Evolutionary conservation across 305 asterid genomes (phyloP), one percentile per base, ranked within the genome.

Genomic region (Andrographis paniculata): DNA sequence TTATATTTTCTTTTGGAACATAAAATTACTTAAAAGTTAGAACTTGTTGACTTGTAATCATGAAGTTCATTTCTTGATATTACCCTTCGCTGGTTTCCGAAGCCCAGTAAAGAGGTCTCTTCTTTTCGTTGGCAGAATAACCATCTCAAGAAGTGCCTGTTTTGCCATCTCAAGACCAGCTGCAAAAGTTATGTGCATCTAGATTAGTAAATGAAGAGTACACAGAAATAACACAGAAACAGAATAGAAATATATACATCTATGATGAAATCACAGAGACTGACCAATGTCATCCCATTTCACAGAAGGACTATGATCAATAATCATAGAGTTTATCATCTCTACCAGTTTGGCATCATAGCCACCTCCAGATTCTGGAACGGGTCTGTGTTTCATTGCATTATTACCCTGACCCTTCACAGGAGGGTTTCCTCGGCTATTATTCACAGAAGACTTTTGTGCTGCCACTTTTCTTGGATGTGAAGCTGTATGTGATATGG

Each of bases 161-260:
- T 92, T 92, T 47, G 99, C 99, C 76, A 70, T 70, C 75, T 92
- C 96, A 70, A 92, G 99, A 59, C 99, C 99, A 55, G 99, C 99
- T 92, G 80, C 70, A 80, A 20, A 33, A 28, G 60, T 60, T 42
- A 4, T 50, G n/a, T 48, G 37, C 50, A 41, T 20, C 27, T 36
- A 20, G 47, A 50, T n/a, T n/a, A n/a, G n/a, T n/a, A n/a, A 59
- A 50, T 14, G 20, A 44, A 22, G 49, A 15, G 24, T 33, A 17
- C 1, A 30, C 3, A 27, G 47, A 42, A 11, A 21, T 15, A 9
- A 27, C 14, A 31, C 4, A 35, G 9, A 35, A 33, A 60, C 14
- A 60, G 64, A 53, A 36, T 24, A 50, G 43, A 22, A 47, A 15
- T 19, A 9, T 2, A 7, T 33, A 7, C n/a, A 7, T 13, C 13